Base-by-base conservation (phyloP, 306 rosid genomes). In the Quercus gilva region DNA sequence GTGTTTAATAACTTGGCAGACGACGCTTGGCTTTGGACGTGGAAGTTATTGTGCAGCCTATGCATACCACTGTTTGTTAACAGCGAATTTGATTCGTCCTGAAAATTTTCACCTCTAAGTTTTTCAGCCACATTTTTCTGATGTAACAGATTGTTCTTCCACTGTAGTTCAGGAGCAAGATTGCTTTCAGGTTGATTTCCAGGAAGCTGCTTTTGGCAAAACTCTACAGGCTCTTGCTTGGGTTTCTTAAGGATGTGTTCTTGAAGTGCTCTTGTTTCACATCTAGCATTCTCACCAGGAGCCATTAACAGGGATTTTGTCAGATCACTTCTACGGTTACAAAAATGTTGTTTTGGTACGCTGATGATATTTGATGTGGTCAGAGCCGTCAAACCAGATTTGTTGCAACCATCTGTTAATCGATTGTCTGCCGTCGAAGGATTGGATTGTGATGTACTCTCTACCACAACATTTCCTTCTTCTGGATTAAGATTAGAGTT, bases 181-280 rank as follows among this genome's bases (percentile, higher is more conserved):
- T 28, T 45, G 76, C 26, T 26, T 74, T 57, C 75, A 69, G 51
- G 37, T 78, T 65, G 72, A 37, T 80, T 72, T 64, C 59, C 84
- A 28, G 63, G 67, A 64, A 72, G 80, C 63, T 64, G 81, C 52
- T 33, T 56, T 70, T 63, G 71, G 53, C 79, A 77, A 12, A 41
- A 76, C 57, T 81, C 75, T 11, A 78, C 55, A 6, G 78, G 81
- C 81, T 82, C 82, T 55, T 18, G 52, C 78, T 82, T 85, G 28
- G 68, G 84, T 76, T 79, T 82, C 76, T 78, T 82, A 7, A 33
- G 56, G 51, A 65, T 52, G 35, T 71, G 73, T 55, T 67, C 60
- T 75, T 56, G 56, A 23, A 35, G 25, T 71, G 33, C 80, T 71
- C 72, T 73, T 49, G 70, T 56, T 37, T 26, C 59, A 68, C 63